Conservation (phyloP, 1,139 yeast species). For the Saccharomyces hybrid region DNA sequence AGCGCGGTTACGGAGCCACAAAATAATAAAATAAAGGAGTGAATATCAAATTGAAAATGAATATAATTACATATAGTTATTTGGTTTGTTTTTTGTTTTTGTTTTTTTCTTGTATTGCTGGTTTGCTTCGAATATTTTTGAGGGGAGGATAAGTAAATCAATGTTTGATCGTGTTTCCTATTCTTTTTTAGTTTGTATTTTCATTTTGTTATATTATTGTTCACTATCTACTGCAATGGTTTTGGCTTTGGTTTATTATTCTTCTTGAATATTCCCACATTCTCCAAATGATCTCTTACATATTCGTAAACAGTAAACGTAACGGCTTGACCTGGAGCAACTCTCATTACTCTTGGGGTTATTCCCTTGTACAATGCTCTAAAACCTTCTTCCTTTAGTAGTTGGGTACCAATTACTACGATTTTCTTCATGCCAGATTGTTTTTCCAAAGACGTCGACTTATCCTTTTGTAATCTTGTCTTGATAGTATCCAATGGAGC, state of each 20-base stretch:
- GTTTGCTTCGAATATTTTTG: not conserved
- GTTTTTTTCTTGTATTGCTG: not conserved
- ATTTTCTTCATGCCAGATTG: conserved; percentile 59
- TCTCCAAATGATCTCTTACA: conserved; percentile 63
- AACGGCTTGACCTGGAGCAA: conserved; percentile 98
- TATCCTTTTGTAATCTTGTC: conserved; percentile 91
- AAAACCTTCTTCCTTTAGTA: conserved; percentile 83
- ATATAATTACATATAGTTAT: not conserved
- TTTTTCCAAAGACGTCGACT: conserved; percentile 55
- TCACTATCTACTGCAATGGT: conserved; percentile 5
- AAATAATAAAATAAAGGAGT: not conserved
- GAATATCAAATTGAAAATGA: not conserved
- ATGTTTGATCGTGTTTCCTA: not conserved
- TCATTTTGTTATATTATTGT: not conserved
- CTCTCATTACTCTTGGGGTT: conserved; percentile 98
- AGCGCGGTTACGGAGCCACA: not conserved
- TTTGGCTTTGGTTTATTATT: conserved; percentile 11
- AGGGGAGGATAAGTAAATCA: no score
- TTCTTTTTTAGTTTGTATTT: not conserved
- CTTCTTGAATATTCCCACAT: conserved; percentile 26
- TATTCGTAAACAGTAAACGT: conserved; percentile 94
- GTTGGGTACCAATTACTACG: conserved; percentile 68
- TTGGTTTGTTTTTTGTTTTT: not conserved
- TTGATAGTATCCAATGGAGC: conserved; percentile 97
- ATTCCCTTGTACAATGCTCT: conserved; percentile 91